Conservation (phyloP, 1,139 yeast genomes). For the Pneumocystis oryctolagi region DNA sequence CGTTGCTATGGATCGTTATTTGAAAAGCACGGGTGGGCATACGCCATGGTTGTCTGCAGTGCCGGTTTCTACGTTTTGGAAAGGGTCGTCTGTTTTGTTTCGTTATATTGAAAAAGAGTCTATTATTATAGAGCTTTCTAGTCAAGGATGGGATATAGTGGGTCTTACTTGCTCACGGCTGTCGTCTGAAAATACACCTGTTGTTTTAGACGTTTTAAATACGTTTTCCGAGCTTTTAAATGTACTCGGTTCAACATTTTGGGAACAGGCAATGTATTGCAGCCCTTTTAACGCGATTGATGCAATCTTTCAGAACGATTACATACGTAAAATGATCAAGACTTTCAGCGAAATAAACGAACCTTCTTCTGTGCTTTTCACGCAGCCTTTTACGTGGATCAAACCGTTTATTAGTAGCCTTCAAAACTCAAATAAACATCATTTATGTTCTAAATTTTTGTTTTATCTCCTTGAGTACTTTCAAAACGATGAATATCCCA, state of each 20-base stretch:
- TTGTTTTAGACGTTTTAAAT: slow-evolving; percentile 12
- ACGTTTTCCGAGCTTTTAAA: slow-evolving; percentile 10
- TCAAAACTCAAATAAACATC: not conserved
- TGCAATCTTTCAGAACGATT: slow-evolving; percentile 12
- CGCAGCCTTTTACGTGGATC: slow-evolving; percentile 13
- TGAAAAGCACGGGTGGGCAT: not conserved
- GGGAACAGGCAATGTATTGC: slow-evolving; percentile 16
- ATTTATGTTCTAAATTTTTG: slow-evolving; percentile 6
- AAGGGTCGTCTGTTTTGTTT: slow-evolving; percentile 12
- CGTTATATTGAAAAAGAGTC: slow-evolving; percentile 12
- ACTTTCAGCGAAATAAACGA: not conserved
- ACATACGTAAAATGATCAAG: slow-evolving; percentile 7
- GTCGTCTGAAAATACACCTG: slow-evolving; percentile 12
- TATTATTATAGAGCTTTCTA: slow-evolving; percentile 13
- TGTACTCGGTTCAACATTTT: slow-evolving; percentile 15
- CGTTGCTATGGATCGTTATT: slow-evolving; percentile 10
- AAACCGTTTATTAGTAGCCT: slow-evolving; percentile 12
- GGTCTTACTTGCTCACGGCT: slow-evolving; percentile 15
- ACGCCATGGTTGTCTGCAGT: no score
- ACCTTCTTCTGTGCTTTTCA: not conserved
- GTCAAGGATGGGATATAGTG: slow-evolving; percentile 14
- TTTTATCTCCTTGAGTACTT: slow-evolving; percentile 1
- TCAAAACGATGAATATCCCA: slow-evolving; percentile 1
- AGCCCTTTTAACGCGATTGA: slow-evolving; percentile 15
- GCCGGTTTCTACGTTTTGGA: slow-evolving; percentile 16